Conservation (phyloP, 495 filamentous ascomycete species). For the Talaromyces thailandensis region DNA sequence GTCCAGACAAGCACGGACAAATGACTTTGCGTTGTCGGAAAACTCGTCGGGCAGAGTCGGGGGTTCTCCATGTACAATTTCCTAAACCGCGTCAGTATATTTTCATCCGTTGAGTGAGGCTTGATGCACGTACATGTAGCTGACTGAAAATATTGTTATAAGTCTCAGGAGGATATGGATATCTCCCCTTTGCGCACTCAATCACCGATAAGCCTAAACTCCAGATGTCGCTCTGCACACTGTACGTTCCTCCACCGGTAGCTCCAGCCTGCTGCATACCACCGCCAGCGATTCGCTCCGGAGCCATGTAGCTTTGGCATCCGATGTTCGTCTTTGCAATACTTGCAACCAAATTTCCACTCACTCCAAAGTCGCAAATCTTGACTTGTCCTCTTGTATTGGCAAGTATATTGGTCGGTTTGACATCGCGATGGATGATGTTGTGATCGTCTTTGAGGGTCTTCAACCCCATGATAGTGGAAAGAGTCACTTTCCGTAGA, state of each 20-base stretch:
- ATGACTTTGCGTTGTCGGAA: constrained; percentile 72
- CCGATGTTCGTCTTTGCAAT: constrained; percentile 99
- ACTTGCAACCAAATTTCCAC: constrained; percentile 91
- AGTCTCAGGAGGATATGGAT: constrained; percentile 96
- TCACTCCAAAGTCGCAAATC: constrained; percentile 98
- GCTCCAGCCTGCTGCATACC: constrained; percentile 70
- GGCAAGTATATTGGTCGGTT: constrained; percentile 93
- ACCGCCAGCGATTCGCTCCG: constrained; percentile 85
- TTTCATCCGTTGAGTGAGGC: neutral
- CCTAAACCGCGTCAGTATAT: constrained; percentile 42
- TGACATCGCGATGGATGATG: constrained; percentile 98
- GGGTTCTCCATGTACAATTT: constrained; percentile 93
- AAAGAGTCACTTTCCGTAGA: constrained; percentile 83
- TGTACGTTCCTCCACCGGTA: constrained; percentile 76
- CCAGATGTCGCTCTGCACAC: constrained; percentile 98
- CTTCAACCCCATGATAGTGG: constrained; percentile 86
- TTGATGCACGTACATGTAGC: constrained; percentile 65
- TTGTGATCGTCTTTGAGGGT: constrained; percentile 96
- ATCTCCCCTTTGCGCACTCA: constrained; percentile 90
- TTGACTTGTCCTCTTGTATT: constrained; percentile 90
- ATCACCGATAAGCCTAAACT: constrained; percentile 90
- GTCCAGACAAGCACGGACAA: constrained; percentile 83
- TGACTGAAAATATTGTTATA: constrained; percentile 99
- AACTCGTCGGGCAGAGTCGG: constrained; percentile 78
- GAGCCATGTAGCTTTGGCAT: constrained; percentile 99